Evolutionary conservation across 164 flowering plant species (phyloP).

Genomic region (Sedum album): DNA sequence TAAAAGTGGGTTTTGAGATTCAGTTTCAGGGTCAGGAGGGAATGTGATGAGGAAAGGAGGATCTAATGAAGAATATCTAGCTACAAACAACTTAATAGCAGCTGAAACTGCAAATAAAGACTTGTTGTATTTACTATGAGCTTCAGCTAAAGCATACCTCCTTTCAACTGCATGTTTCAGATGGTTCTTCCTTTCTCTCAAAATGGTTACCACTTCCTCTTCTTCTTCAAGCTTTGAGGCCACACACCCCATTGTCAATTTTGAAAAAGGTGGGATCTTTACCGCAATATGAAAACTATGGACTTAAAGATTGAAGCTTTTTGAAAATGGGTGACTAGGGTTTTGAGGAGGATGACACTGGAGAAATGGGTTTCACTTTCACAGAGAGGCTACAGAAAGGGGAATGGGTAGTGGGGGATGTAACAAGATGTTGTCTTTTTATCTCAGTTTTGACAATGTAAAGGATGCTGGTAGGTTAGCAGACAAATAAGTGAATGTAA

Average conservation of each 20-base stretch:
- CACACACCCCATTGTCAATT: conserved; percentile 46
- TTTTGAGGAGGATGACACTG: neutral
- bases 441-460: neutral
- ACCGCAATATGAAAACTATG: neutral
- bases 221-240: conserved; percentile 53
- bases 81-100: conserved; percentile 52
- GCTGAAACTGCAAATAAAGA: conserved; percentile 55
- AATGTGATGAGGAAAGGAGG: conserved; percentile 49
- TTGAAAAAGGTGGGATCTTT: neutral
- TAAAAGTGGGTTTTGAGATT: conserved; percentile 19
- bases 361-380: too few relatives aligned
- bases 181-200: conserved; percentile 50
- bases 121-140: conserved; percentile 48
- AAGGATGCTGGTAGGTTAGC: neutral
- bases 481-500: neutral
- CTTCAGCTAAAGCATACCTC: conserved; percentile 50
- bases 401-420: neutral
- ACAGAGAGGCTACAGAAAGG: neutral
- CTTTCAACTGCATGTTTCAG: conserved; percentile 53
- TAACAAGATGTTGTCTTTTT: neutral
- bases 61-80: conserved; percentile 47
- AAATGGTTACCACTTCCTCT: conserved; percentile 55
- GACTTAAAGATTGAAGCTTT: neutral
- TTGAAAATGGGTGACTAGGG: neutral
- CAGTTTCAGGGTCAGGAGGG: conserved; percentile 23